Percentiles rank a stretch among this genome's conserved stretches.
These are phyloP conservation scores for Pinus albicaulis DNA, from an alignment of 75 land plant genomes.

Conservation along the genomic window DNA sequence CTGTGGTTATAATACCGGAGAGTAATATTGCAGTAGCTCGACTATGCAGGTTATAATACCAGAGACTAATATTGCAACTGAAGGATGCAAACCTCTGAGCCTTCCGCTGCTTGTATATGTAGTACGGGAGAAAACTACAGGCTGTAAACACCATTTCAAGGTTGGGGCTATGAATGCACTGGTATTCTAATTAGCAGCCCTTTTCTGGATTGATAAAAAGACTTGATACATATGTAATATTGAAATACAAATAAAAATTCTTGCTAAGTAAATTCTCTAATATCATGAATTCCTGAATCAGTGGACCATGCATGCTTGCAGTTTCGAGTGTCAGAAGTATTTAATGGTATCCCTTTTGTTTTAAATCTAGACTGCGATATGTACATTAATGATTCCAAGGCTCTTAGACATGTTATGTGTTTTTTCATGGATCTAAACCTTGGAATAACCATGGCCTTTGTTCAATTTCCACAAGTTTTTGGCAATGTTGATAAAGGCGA, in stretches of 20 bases:
- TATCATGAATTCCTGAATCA: neutral
- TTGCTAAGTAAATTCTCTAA: neutral
- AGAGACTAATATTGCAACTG: neutral
- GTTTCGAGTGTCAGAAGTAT: constrained; percentile 16
- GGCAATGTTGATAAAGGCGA: constrained; percentile 6
- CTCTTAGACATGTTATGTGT: constrained; percentile 6
- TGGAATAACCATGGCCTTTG: constrained; percentile 11
- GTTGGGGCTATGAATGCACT: constrained; percentile 12
- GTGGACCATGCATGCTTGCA: neutral
- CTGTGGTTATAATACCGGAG: too few relatives aligned
- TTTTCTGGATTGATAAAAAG: neutral
- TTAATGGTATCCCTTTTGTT: constrained; percentile 7
- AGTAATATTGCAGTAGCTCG: neutral
- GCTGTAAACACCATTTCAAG: constrained; percentile 1
- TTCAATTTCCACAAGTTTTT: constrained; percentile 23
- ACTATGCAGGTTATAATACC: constrained; percentile 2
- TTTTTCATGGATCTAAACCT: constrained; percentile 17
- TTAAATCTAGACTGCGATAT: constrained; percentile 17
- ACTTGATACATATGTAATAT: neutral
- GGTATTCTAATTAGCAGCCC: neutral
- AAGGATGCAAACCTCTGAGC: neutral
- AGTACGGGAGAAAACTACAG: neutral
- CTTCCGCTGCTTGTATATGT: constrained; percentile 1
- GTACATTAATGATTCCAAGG: constrained; percentile 15
- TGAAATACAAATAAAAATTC: neutral